Base-by-base conservation (phyloP, 2,329 filamentous ascomycete genomes). In the Aspergillus sp. region DNA sequence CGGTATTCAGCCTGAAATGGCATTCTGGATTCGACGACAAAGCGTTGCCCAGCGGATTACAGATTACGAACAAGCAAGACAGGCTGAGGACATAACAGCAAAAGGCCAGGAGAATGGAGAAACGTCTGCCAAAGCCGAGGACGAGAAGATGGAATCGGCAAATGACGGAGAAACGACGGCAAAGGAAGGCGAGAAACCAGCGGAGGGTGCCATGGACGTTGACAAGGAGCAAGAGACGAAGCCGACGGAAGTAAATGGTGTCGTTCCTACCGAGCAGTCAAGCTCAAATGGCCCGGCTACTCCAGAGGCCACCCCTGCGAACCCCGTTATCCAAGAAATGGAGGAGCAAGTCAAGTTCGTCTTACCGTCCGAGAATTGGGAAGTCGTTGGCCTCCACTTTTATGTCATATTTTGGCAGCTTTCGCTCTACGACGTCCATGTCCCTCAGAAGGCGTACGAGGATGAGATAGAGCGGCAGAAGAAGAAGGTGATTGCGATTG, bases 351-450 rank as follows among this genome's bases (percentile, higher is more conserved):
- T 94, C 12, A 72, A 74, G 37, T 63, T 66, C 4, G 64, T 73
- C 0, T 55, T 85, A 8, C 74, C 82, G 1, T 60, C 72, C 2
- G 71, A 75, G 5, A 72, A 78, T 4, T 86, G 80, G 69, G 66
- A 74, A 8, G 75, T 74, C 30, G 72, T 95, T 32, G 86, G 78
- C 26, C 70, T 86, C 1, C 78, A 83, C 17, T 89, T 95, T 55
- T 95, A 86, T 51, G 76, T 83, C 26, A 83, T 82, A 0, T 98
- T 98, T 61, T 98, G 91, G 91, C 80, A 88, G 31, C 69, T 95
- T 8, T 80, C 86, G 16, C 72, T 93, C 3, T 78, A 82, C 28
- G 89, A 98, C 53, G 68, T 95, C 36, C 74, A 76, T 35, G 78
- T 88, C 42, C 83, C 84, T 1, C 76, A 76, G 40, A 72, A 77